Evolutionary conservation across 2,329 filamentous ascomycete species (phyloP).

Genomic region (Colletotrichum sp.): DNA sequence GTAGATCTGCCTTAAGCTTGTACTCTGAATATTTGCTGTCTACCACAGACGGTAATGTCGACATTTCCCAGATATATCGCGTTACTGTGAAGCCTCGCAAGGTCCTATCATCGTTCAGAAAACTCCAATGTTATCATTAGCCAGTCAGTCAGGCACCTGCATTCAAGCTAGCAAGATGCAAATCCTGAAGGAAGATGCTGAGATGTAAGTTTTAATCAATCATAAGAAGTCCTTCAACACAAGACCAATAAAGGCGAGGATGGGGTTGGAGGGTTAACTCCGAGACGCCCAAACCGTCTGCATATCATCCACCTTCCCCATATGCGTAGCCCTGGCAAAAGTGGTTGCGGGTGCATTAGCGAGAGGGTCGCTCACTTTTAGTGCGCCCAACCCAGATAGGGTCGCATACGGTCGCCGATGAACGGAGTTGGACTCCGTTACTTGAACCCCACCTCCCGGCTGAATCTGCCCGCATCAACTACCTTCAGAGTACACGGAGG

Average conservation of each 20-base stretch:
- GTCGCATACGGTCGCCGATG: conserved; percentile 4
- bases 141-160: not conserved
- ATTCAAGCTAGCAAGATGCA: not conserved
- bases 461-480: not conserved
- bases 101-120: not conserved
- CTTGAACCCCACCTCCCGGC: not conserved
- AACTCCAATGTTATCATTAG: not conserved
- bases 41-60: rapidly evolving
- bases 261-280: not conserved
- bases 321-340: not conserved
- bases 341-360: not conserved
- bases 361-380: not conserved
- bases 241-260: not conserved
- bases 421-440: conserved; percentile 2
- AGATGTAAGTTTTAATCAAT: not conserved
- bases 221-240: not conserved
- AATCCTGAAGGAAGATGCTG: not conserved
- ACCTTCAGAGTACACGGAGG: not conserved
- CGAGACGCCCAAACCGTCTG: not conserved
- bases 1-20: rapidly evolving
- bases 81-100: not conserved
- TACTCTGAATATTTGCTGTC: not conserved
- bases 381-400: not conserved
- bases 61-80: not conserved
- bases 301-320: not conserved